Evolutionary conservation across 768 basidiomycete genomes (phyloP).

Genomic region (Phlegmacium glaucopus): DNA sequence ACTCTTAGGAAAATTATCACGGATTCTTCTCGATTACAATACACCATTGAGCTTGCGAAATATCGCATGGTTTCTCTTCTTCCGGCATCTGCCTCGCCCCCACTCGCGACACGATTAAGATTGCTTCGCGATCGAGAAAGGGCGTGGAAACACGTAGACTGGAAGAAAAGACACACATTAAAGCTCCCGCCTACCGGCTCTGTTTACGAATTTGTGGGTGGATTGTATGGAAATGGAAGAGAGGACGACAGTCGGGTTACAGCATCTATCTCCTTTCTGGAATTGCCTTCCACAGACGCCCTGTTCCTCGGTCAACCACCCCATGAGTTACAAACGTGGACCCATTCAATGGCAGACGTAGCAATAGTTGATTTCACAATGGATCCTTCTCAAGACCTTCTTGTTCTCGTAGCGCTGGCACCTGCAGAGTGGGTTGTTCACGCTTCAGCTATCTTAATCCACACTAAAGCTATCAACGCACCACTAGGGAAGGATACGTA

Average conservation of each 20-base stretch:
- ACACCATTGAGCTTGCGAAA: conserved; percentile 47
- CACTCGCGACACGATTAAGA: conserved; percentile 39
- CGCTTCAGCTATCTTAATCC: background rate
- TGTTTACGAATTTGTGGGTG: conserved; percentile 49
- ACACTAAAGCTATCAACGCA: conserved; percentile 14
- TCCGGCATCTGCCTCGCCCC: conserved; percentile 23
- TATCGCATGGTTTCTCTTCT: conserved; percentile 39
- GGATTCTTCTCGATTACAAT: conserved; percentile 44
- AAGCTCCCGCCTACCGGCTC: conserved; percentile 41
- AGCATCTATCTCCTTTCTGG: conserved; percentile 46
- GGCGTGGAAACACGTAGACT: conserved; percentile 45
- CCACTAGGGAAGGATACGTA: conserved; percentile 29
- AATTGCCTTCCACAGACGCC: conserved; percentile 37
- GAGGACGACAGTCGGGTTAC: conserved; percentile 40
- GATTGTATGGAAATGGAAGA: conserved; percentile 46
- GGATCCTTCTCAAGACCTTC: conserved; percentile 52
- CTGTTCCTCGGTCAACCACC: conserved; percentile 17
- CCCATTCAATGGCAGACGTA: conserved; percentile 38
- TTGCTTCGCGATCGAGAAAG: conserved; percentile 39
- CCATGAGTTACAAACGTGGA: conserved; percentile 35
- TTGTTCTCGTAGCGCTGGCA: conserved; percentile 46
- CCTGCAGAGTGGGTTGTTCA: conserved; percentile 36
- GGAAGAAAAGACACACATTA: conserved; percentile 34
- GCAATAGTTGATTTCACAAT: conserved; percentile 55
- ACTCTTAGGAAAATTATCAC: conserved; percentile 33